phyloP scores from a whole-genome alignment of 176 grass and related monocot species.

The Rhynchospora pubera region DNA sequence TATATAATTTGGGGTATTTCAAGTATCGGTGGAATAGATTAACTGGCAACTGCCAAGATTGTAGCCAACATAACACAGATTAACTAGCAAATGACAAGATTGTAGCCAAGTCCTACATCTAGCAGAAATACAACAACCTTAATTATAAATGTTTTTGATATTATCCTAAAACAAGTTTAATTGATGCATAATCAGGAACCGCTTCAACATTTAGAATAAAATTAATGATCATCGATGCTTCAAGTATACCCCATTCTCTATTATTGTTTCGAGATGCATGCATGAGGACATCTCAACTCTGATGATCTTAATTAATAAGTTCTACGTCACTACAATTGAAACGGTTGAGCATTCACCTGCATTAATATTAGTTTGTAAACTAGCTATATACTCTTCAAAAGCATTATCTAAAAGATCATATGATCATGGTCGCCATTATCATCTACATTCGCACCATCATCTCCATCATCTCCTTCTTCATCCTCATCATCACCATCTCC shows the following conservation, averaged over 20 bases:
- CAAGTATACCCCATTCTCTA: not conserved
- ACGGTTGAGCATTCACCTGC: not conserved
- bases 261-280: constrained; percentile 6
- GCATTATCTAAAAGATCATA: constrained; percentile 18
- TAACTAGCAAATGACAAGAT: constrained; percentile 8
- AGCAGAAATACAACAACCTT: not conserved
- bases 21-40: not conserved
- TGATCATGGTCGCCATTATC: constrained; percentile 12
- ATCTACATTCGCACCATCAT: not conserved
- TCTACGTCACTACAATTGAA: not conserved
- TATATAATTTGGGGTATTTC: not conserved
- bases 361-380: not conserved
- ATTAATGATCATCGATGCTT: not conserved
- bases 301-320: not conserved
- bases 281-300: not conserved
- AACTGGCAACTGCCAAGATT: constrained; percentile 4
- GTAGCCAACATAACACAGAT: not conserved
- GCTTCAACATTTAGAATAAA: not conserved
- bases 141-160: no score
- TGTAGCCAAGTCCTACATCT: not conserved
- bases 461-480: not conserved
- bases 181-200: not conserved
- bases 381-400: not conserved
- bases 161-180: constrained; percentile 9
- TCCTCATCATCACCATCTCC: constrained; percentile 16